A percentile compares a stretch with the other conserved stretches of the same genome.
Evolutionary conservation across 306 rosid genomes (phyloP).

Genomic region (Lithocarpus polystachyus): DNA sequence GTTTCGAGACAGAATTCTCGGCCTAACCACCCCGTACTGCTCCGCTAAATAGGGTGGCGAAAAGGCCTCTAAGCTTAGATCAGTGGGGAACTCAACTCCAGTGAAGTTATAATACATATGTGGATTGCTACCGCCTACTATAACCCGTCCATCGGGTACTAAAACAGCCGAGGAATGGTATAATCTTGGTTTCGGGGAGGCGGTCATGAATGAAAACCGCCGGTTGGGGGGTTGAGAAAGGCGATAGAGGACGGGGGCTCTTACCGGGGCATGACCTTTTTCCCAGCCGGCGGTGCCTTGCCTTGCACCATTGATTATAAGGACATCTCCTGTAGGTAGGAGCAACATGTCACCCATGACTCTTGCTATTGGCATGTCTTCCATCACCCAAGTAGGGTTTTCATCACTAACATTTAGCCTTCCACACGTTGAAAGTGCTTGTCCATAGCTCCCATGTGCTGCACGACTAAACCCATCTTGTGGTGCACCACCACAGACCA

Average conservation of each 20-base stretch:
- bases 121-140: conserved; percentile 83
- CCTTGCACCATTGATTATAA: conserved; percentile 56
- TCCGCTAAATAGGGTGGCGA: conserved; percentile 60
- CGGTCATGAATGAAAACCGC: conserved; percentile 39
- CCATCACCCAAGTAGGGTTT: conserved; percentile 62
- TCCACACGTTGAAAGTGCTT: conserved; percentile 50
- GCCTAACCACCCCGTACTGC: conserved; percentile 26
- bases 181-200: conserved; percentile 47
- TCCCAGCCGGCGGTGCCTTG: conserved; percentile 84
- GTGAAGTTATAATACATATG: conserved; percentile 56
- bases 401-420: conserved; percentile 36
- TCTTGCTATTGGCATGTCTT: conserved; percentile 64
- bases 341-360: conserved; percentile 77
- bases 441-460: conserved; percentile 17
- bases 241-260: conserved; percentile 42
- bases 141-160: conserved; percentile 50
- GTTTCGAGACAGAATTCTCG: conserved; percentile 25
- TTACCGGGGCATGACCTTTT: conserved; percentile 36
- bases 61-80: conserved; percentile 71
- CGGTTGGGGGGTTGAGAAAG: background rate
- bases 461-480: conserved; percentile 30
- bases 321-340: conserved; percentile 58
- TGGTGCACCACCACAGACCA: conserved; percentile 78
- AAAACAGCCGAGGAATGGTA: conserved; percentile 67
- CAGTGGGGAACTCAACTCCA: conserved; percentile 58